These are phyloP conservation scores for Naganishia liquefaciens DNA, from an alignment of 1,284 basidiomycete species.

Conservation along the genomic window DNA sequence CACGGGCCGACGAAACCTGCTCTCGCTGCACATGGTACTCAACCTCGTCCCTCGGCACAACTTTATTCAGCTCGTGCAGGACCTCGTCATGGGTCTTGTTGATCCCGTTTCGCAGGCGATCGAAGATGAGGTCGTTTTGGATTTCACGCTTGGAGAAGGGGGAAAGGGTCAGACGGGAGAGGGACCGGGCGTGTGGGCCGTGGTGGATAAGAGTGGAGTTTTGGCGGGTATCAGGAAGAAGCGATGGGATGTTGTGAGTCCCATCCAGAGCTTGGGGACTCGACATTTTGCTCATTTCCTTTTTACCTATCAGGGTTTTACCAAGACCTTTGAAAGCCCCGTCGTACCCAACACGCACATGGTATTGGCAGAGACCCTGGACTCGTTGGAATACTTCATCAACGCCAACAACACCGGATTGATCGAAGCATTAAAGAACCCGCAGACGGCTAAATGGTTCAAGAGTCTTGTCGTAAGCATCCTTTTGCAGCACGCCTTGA, in stretches of 20 bases:
- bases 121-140: constrained; percentile 67
- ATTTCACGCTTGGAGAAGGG: constrained; percentile 69
- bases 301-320: constrained; percentile 44
- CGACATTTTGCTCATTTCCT: background rate
- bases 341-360: constrained; percentile 58
- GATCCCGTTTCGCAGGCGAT: constrained; percentile 64
- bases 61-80: constrained; percentile 65
- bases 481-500: constrained; percentile 58
- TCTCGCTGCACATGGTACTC: constrained; percentile 75
- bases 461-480: constrained; percentile 70
- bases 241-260: constrained; percentile 81
- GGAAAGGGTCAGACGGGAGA: constrained; percentile 53
- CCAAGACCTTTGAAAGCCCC: constrained; percentile 45
- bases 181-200: constrained; percentile 73
- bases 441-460: constrained; percentile 58
- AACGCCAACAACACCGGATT: constrained; percentile 66
- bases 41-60: constrained; percentile 79
- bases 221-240: constrained; percentile 66
- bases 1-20: constrained; percentile 74
- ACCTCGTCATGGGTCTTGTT: constrained; percentile 64
- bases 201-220: constrained; percentile 72
- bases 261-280: background rate
- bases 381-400: constrained; percentile 74
- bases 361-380: constrained; percentile 71
- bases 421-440: constrained; percentile 62